Conservation (phyloP, 441 rosid species). For the Corymbia citriodora region DNA sequence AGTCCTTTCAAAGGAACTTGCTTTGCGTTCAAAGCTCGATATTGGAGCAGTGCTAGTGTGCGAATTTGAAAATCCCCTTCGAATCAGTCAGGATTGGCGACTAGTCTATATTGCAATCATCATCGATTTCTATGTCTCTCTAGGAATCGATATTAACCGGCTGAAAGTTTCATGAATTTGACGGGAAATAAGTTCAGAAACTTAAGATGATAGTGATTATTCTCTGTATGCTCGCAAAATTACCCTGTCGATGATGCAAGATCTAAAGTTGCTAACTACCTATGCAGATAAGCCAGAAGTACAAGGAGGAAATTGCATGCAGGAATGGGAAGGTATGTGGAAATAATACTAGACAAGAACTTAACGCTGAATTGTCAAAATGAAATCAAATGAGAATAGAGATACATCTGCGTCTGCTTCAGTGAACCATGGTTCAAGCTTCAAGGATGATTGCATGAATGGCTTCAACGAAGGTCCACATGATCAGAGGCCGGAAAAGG, state of each 20-base stretch:
- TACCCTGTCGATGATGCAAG: neutral
- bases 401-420: neutral
- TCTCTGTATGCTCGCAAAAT: neutral
- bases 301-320: neutral
- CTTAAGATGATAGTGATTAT: neutral
- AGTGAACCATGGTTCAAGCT: neutral
- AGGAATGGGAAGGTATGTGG: neutral
- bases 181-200: neutral
- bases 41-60: neutral
- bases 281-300: neutral
- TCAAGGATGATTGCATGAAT: neutral
- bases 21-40: neutral
- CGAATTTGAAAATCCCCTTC: neutral
- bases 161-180: neutral
- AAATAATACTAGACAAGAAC: neutral
- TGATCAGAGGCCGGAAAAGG: neutral
- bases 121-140: neutral
- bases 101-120: neutral
- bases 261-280: neutral
- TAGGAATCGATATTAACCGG: neutral
- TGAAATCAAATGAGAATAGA: neutral
- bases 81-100: neutral
- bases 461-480: neutral
- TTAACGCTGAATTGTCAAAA: neutral
- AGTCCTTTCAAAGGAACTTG: neutral